A percentile compares a stretch with the other conserved stretches of the same genome.
These are phyloP conservation scores for Medicago arabica DNA, from an alignment of 306 rosid species.

Conservation along the genomic window DNA sequence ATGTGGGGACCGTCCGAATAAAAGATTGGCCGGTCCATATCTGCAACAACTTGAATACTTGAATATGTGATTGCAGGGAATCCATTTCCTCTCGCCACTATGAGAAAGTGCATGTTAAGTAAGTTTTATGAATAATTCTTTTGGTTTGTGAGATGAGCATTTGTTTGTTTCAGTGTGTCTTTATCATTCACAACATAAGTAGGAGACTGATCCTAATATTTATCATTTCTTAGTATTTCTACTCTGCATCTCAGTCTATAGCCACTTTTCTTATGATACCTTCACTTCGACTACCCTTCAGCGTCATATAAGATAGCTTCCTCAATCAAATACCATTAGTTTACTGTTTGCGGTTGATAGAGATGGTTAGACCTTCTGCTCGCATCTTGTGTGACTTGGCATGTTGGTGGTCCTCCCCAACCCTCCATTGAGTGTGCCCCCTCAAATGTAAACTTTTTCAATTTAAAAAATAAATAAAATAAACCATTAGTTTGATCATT, in stretches of 20 bases:
- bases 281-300: not conserved
- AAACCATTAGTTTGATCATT: slow-evolving; percentile 20
- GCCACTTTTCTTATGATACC: not conserved
- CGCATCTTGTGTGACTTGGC: not conserved
- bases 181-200: not conserved
- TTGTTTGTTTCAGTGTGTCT: not conserved
- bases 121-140: slow-evolving; percentile 6
- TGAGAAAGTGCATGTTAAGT: not conserved
- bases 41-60: not conserved
- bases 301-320: not conserved
- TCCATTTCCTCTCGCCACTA: not conserved
- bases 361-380: not conserved
- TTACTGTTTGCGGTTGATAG: not conserved
- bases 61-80: not conserved
- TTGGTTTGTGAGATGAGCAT: not conserved
- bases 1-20: no score
- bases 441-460: not conserved
- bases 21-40: not conserved
- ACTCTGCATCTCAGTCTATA: not conserved
- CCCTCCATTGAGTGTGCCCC: not conserved
- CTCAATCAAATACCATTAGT: not conserved
- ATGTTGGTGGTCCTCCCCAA: not conserved
- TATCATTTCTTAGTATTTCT: not conserved
- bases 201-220: not conserved
- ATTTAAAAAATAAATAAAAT: no score